Conservation (phyloP, 1,139 yeast species). For the Sugiyamaella neomexicana region DNA sequence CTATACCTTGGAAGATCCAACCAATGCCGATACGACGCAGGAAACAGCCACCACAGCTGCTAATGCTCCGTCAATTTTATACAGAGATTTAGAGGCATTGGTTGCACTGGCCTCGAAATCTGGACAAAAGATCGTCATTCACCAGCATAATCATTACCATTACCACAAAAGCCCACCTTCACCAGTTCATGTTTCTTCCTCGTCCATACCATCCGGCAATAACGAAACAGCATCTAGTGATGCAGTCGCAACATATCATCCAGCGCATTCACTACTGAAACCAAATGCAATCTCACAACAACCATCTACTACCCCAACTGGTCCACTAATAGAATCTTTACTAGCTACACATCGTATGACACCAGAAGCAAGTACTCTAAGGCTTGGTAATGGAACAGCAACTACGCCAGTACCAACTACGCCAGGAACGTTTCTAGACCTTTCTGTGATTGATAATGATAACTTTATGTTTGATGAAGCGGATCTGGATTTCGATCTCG, state of each 20-base stretch:
- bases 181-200: not conserved
- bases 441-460: conserved; percentile 31
- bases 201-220: not conserved
- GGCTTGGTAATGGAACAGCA: conserved; percentile 5
- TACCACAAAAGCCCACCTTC: conserved; percentile 16
- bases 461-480: conserved; percentile 28
- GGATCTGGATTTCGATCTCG: conserved; percentile 28
- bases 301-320: not conserved
- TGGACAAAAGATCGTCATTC: conserved; percentile 66
- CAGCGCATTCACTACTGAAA: not conserved
- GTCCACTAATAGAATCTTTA: conserved; percentile 14
- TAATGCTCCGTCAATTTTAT: conserved; percentile 19
- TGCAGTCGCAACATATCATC: not conserved
- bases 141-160: conserved; percentile 69
- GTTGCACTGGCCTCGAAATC: conserved; percentile 58
- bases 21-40: conserved; percentile 5
- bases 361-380: not conserved
- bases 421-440: conserved; percentile 27
- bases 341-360: conserved; percentile 16
- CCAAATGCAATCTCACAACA: not conserved
- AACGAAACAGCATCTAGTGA: not conserved
- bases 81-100: conserved; percentile 34
- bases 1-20: conserved; percentile 17
- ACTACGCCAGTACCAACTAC: conserved; percentile 17
- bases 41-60: conserved; percentile 3